Evolutionary conservation across 331 rosid genomes (phyloP), one percentile per base, ranked within the genome.

Genomic region (Acacia pycnantha): DNA sequence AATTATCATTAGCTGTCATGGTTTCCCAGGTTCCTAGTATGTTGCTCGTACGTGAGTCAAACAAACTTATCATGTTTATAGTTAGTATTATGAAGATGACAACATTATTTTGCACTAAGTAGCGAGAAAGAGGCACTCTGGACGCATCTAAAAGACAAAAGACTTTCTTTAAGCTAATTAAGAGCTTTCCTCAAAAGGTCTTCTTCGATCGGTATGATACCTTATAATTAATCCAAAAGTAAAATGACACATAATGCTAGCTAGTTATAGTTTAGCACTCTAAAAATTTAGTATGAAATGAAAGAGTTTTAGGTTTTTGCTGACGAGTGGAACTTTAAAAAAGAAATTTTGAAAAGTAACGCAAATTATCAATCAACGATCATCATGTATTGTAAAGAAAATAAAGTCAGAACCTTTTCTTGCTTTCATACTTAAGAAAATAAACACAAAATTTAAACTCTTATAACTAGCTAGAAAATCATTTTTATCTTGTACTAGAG

Each of bases 11-110:
- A 72, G 27, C 61, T 84, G 81, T 82, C 82, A 66, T 61, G 76
- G 59, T 84, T 82, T 82, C 67, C 50, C 15, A 72, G 5, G 86
- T 82, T 84, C 80, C 83, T 82, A 14, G 58, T 24, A 70, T 44
- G 74, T 43, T 43, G 47, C 56, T 43, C 0, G n/a, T n/a, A n/a
- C n/a, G n/a, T n/a, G 6, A 70, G 75, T 70, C 75, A 69, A 68
- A 68, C 29, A 43, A 46, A 46, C 76, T 24, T 71, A 71, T 47
- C 76, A 71, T 71, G 41, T 26, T 15, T 46, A 26, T 24, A 70
- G 58, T 11, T 71, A 33, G 37, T 35, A 47, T 47, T 46, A 67
- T 77, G 74, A 82, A 79, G 64, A 70, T 81, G 58, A 1, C 13
- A 68, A 14, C 72, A 58, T 19, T 53, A 21, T 18, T 31, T 83